Evolutionary conservation across 225 moss, liverwort and hornwort genomes (phyloP).

Genomic region (Physcomitrellopsis africana): DNA sequence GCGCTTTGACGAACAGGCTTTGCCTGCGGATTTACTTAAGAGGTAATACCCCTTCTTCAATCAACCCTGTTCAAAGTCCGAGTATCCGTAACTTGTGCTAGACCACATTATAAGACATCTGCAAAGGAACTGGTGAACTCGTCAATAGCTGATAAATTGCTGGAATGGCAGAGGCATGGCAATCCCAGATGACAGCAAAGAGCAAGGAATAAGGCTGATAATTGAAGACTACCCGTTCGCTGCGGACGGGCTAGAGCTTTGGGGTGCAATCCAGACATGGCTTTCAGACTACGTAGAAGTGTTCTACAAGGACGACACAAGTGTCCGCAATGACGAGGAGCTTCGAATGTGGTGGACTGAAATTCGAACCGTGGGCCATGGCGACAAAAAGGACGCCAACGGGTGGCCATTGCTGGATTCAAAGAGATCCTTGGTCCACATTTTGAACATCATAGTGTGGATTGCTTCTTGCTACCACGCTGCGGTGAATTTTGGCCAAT

Average conservation of each 20-base stretch:
- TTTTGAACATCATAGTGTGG: conserved; percentile 61
- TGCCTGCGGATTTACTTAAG: conserved; percentile 62
- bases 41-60: conserved; percentile 33
- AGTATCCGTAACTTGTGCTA: not conserved
- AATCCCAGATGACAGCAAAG: conserved; percentile 40
- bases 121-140: not conserved
- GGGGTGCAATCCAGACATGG: conserved; percentile 49
- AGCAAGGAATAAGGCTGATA: conserved; percentile 54
- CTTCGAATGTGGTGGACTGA: conserved; percentile 74
- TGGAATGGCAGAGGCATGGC: conserved; percentile 68
- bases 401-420: conserved; percentile 65
- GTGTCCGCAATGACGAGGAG: conserved; percentile 52
- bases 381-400: conserved; percentile 49
- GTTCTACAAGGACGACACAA: conserved; percentile 40
- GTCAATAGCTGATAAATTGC: conserved; percentile 19
- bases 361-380: conserved; percentile 56
- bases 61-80: not conserved
- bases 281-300: conserved; percentile 48
- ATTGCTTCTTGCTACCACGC: conserved; percentile 64
- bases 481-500: conserved; percentile 79
- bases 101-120: not conserved
- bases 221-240: conserved; percentile 78
- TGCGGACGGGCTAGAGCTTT: conserved; percentile 62
- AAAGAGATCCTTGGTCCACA: conserved; percentile 39
- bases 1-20: conserved; percentile 74